Conservation (phyloP, 2,329 filamentous ascomycete species). For the Penicillium concentricum region DNA sequence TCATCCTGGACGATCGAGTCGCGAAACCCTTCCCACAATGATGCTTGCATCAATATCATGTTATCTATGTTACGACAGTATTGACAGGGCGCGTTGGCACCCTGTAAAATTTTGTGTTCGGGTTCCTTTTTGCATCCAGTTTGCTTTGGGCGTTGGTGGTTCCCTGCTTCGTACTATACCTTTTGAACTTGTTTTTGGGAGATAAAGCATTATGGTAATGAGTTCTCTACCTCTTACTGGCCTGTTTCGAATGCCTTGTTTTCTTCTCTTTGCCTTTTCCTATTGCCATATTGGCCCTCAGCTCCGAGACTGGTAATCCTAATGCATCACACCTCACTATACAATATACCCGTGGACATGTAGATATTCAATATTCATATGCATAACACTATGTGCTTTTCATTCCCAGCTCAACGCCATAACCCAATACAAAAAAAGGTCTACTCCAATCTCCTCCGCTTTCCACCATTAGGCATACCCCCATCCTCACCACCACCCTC, state of each 20-base stretch:
- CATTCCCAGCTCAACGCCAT: neutral
- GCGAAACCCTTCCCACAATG: constrained; percentile 7
- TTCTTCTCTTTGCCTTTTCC: constrained; percentile 1
- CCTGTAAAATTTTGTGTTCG: constrained; percentile 15
- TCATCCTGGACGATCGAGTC: constrained; percentile 16
- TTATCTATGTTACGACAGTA: constrained; percentile 19
- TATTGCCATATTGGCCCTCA: neutral
- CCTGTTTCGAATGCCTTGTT: constrained; percentile 1
- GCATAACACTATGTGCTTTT: neutral
- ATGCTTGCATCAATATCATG: constrained; percentile 26
- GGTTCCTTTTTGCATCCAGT: constrained; percentile 9
- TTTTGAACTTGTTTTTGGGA: constrained; percentile 15
- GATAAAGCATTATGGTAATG: constrained; percentile 22
- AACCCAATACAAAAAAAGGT: constrained; percentile 1
- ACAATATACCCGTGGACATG: neutral
- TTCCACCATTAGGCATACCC: constrained; percentile 23
- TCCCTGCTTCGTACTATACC: constrained; percentile 23
- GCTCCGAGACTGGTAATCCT: neutral
- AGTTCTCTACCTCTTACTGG: constrained; percentile 8
- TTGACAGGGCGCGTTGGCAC: constrained; percentile 2
- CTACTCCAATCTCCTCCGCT: constrained; percentile 30
- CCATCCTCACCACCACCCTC: constrained; percentile 24
- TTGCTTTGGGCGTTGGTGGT: constrained; percentile 11
- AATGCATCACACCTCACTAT: neutral
- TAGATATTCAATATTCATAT: constrained; percentile 1